Percentiles rank a stretch among this genome's conserved stretches.
Evolutionary conservation across 352 stramenopile genomes (phyloP).

Genomic region (Globisporangium parvum): DNA sequence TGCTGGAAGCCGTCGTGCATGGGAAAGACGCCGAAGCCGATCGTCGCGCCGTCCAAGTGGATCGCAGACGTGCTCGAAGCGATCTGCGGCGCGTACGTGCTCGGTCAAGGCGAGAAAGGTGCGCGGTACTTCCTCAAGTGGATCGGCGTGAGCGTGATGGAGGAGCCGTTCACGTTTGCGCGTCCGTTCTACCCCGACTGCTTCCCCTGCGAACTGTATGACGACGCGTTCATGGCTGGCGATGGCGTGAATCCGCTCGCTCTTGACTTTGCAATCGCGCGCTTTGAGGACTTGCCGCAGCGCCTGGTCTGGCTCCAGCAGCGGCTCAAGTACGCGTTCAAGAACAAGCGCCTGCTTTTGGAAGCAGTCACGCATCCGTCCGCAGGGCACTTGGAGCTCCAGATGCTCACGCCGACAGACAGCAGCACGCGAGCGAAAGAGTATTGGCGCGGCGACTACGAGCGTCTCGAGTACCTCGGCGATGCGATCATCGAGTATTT

Average conservation of each 20-base stretch:
- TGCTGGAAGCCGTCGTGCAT: conserved; percentile 87
- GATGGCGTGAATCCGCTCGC: conserved; percentile 18
- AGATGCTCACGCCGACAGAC: conserved; percentile 16
- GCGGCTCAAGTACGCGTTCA: conserved; percentile 79
- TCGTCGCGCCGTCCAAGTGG: conserved; percentile 79
- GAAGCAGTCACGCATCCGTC: conserved; percentile 79
- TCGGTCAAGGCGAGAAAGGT: conserved; percentile 63
- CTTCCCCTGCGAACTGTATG: conserved; percentile 54
- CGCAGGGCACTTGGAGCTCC: conserved; percentile 52
- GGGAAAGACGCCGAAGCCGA: conserved; percentile 63
- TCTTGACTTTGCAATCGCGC: conserved; percentile 46
- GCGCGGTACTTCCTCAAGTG: conserved; percentile 71
- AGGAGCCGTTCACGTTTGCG: conserved; percentile 34
- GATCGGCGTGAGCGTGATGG: conserved; percentile 62
- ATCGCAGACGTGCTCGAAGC: conserved; percentile 81
- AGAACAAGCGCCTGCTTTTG: conserved; percentile 66
- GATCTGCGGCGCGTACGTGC: conserved; percentile 73
- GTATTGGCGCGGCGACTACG: conserved; percentile 79
- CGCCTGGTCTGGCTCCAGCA: conserved; percentile 60
- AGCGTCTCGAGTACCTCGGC: conserved; percentile 85
- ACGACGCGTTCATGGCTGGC: conserved; percentile 19
- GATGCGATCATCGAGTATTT: conserved; percentile 89
- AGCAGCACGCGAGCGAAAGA: conserved; percentile 30
- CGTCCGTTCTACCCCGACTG: conserved; percentile 61
- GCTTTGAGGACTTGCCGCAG: conserved; percentile 50